A percentile compares a stretch with the other conserved stretches of the same genome.
These are phyloP conservation scores for Melastoma candidum DNA, from an alignment of 441 rosid genomes.

Conservation along the genomic window DNA sequence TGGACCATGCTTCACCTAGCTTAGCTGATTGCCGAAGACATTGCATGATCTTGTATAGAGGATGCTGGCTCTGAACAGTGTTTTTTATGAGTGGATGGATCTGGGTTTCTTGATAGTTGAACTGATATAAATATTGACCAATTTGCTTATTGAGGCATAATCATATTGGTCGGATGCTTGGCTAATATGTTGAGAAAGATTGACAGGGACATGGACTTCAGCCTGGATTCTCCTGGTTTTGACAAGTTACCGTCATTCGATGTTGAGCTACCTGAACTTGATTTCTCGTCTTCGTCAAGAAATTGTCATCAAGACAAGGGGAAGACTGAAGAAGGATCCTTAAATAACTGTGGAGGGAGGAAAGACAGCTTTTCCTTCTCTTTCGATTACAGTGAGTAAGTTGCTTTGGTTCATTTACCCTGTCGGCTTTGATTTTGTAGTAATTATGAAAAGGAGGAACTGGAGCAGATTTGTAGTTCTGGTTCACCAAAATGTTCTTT, in stretches of 20 bases:
- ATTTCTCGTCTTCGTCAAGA: conserved; percentile 53
- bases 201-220: conserved; percentile 76
- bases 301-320: conserved; percentile 40
- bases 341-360: conserved; percentile 29
- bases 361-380: conserved; percentile 47
- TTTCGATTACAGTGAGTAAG: conserved; percentile 70
- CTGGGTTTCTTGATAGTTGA: no score
- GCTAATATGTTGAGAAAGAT: no score
- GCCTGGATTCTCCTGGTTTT: conserved; percentile 57
- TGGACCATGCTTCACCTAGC: no score
- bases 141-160: no score
- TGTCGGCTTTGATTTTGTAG: neutral
- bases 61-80: no score
- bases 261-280: conserved; percentile 78
- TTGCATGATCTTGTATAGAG: no score
- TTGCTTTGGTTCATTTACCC: neutral
- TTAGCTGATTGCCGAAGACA: no score
- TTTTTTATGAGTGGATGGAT: no score
- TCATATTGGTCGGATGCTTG: no score
- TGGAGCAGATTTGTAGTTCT: no score
- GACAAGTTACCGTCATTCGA: conserved; percentile 67
- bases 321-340: conserved; percentile 37
- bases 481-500: no score
- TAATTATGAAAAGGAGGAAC: neutral
- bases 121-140: no score